Evolutionary conservation across 78 protist species (phyloP), one percentile per base, ranked within the genome.

Genomic region (Dictyostelium intermedium): DNA sequence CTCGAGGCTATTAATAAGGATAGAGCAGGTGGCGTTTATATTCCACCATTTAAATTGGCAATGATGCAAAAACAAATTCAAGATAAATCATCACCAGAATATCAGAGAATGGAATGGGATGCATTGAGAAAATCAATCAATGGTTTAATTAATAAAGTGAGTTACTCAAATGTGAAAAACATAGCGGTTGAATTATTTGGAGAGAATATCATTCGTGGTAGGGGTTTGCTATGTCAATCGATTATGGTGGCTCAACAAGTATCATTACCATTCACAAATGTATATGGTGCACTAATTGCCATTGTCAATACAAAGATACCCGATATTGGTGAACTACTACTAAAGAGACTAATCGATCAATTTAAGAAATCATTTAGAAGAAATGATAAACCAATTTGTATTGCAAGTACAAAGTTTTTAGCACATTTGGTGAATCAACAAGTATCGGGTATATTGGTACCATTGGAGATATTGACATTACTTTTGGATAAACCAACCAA

Each of bases 371-470:
- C 98, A 1, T 98, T 73, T 91, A 27, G 92, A 20, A 97, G 98
- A 61, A 97, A 98, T 87, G 98, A 97, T 70, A 96, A 98, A 93
- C 92, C 82, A 5, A 37, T 25, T n/a, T 85, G 92, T 30, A 25
- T 97, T 1, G 87, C 96, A 1, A 20, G 87, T 2, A 41, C 79
- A 3, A 50, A 41, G 13, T 99, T 99, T 97, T 72, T 99, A 6
- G 99, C 99, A 0, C 99, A 98, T 82, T 97, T 99, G n/a, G 77
- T 98, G 78, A 99, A 99, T 84, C 99, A 99, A 82, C 98, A 97
- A 74, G 99, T 98, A 2, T 47, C 81, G 23, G 39, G 98, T 89
- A 61, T 96, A 37, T 1, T 98, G n/a, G 45, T 98, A 8, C 98
- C 97, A 39, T 93, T 98, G 37, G 96, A 99, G 32, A 72, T 98